These are phyloP conservation scores for Cnidoscolus chayamansa DNA, from an alignment of 441 rosid species.

Conservation along the genomic window DNA sequence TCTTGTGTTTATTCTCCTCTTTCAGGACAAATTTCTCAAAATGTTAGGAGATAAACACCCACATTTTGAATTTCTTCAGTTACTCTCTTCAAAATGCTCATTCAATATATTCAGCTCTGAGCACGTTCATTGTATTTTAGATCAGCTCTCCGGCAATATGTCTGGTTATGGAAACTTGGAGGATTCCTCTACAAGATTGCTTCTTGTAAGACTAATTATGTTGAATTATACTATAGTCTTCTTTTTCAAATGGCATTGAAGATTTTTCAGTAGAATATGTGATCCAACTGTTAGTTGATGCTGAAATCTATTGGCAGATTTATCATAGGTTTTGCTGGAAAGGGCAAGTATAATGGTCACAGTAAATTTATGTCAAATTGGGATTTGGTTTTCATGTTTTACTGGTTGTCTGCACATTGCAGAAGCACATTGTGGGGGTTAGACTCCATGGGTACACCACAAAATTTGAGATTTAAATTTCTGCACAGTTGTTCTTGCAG, in stretches of 20 bases:
- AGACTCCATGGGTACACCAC: background rate
- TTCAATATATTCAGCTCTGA: conserved; percentile 71
- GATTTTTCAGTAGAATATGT: conserved; percentile 13
- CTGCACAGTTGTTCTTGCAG: conserved; percentile 5
- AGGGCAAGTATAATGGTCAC: background rate
- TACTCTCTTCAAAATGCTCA: conserved; percentile 67
- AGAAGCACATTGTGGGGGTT: background rate
- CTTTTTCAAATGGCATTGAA: background rate
- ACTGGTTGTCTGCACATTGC: background rate
- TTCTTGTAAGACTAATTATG: conserved; percentile 57
- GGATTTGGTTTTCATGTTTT: conserved; percentile 2
- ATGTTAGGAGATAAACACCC: conserved; percentile 67
- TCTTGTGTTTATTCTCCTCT: conserved; percentile 21
- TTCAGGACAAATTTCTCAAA: conserved; percentile 74
- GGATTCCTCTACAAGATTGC: conserved; percentile 58
- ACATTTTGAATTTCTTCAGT: conserved; percentile 56
- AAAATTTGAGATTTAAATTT: conserved; percentile 4
- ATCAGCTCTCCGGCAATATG: conserved; percentile 44
- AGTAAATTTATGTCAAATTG: background rate
- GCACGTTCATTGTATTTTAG: conserved; percentile 55
- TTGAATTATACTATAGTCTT: conserved; percentile 3
- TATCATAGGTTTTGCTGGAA: background rate
- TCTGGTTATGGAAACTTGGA: conserved; percentile 38
- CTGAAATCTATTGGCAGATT: background rate
- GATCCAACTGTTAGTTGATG: conserved; percentile 11